Evolutionary conservation across 2,329 filamentous ascomycete genomes (phyloP).

Genomic region (Bipolaris bicolor): DNA sequence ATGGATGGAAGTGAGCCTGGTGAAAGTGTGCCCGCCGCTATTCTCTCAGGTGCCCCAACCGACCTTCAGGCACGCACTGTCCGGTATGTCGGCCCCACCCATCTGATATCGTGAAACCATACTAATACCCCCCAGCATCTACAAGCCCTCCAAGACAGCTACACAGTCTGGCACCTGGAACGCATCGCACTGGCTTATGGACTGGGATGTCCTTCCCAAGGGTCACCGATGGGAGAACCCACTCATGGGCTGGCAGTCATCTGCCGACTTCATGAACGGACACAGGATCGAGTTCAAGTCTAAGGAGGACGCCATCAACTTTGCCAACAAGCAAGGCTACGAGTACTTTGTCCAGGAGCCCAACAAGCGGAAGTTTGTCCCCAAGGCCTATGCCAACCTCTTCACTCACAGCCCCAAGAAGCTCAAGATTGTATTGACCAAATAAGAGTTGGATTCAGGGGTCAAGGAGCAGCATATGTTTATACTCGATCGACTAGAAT

Average conservation of each 20-base stretch:
- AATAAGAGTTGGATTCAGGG: slow-evolving; percentile 60
- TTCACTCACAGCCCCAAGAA: slow-evolving; percentile 85
- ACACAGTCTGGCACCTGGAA: slow-evolving; percentile 94
- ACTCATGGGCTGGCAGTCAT: slow-evolving; percentile 98
- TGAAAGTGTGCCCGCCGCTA: slow-evolving; percentile 76
- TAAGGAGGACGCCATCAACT: slow-evolving; percentile 93
- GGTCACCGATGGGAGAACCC: slow-evolving; percentile 98
- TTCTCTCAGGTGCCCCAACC: slow-evolving; percentile 88
- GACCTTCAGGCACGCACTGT: slow-evolving; percentile 94
- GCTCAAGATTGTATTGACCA: slow-evolving; percentile 80
- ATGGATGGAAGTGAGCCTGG: slow-evolving; percentile 89
- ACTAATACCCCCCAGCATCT: slow-evolving; percentile 71
- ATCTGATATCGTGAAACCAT: neutral
- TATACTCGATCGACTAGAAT: slow-evolving; percentile 30
- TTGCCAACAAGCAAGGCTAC: slow-evolving; percentile 98
- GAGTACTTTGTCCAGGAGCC: slow-evolving; percentile 99
- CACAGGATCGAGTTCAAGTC: slow-evolving; percentile 87
- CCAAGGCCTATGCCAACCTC: slow-evolving; percentile 97
- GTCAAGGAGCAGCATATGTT: slow-evolving; percentile 28
- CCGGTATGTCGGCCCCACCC: slow-evolving; percentile 64
- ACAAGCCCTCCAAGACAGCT: slow-evolving; percentile 87
- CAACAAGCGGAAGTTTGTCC: slow-evolving; percentile 80
- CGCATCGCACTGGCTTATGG: slow-evolving; percentile 89
- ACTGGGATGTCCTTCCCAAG: slow-evolving; percentile 93
- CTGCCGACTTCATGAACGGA: slow-evolving; percentile 92